Base-by-base conservation (phyloP, 805 yeast genomes). In the Metschnikowia matae region DNA sequence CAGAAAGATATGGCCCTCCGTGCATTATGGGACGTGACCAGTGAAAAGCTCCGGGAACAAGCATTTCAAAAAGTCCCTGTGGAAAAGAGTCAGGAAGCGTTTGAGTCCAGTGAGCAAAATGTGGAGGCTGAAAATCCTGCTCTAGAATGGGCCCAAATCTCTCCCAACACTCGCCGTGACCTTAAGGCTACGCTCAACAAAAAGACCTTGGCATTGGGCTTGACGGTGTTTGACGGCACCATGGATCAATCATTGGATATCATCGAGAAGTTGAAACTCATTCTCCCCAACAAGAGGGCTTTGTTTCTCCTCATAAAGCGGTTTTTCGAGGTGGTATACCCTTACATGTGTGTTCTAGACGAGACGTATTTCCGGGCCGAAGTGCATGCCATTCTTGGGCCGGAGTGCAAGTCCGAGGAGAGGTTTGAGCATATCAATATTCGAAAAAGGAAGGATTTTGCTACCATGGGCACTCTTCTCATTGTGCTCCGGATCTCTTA, bases 401-500 rank as follows among this genome's bases (percentile, higher is more conserved):
- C 60, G 2, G 55, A 56, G 29, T 23, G 26, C 5, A 49, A 49
- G 40, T 35, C 39, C 3, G 54, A 54, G 7, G 57, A 48, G 55
- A 44, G 35, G 23, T 47, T 42, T 7, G 50, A 47, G 1, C 56
- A 66, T 17, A 60, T 72, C 31, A 66, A 69, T 4, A 60, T 75
- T 3, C 69, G 65, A 41, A 72, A 66, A 48, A 64, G 70, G 53
- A 71, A 68, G 45, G 82, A 79, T 50, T 74, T 73, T 58, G 76
- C 78, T 53, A 74, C 64, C 36, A 62, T 82, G 39, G 84, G 86
- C 45, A 74, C 81, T 0, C 58, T 80, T 53, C 65, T 82, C 17
- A 71, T 82, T 17, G 69, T 81, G 17, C 59, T 83, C 37, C 70
- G 87, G 50, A 59, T 83, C 23, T 71, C 82, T 21, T 82, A 85